phyloP scores from a whole-genome alignment of 2,329 filamentous ascomycete species.

The Paraconiothyrium sp. region DNA sequence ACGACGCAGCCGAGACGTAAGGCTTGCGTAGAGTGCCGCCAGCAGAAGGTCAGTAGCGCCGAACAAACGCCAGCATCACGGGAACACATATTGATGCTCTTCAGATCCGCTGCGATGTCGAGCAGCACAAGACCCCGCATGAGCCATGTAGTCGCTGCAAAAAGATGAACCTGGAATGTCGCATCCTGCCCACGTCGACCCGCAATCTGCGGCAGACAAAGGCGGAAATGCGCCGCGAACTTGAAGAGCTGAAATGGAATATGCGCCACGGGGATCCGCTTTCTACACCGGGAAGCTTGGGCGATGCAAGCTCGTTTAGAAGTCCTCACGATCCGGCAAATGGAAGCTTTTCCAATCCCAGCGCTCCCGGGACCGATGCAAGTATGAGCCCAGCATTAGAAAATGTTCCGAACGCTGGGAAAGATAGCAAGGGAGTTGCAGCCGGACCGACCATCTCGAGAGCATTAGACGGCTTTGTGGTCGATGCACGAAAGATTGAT shows the following conservation, averaged over 20 bases:
- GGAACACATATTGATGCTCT: conserved; percentile 4
- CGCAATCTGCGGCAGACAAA: conserved; percentile 50
- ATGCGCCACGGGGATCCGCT: conserved; percentile 38
- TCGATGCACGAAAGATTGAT: conserved; percentile 45
- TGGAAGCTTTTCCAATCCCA: conserved; percentile 41
- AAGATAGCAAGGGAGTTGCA: conserved; percentile 34
- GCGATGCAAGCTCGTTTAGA: conserved; percentile 33
- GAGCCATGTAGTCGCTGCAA: conserved; percentile 47
- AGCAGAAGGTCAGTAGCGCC: conserved; percentile 44
- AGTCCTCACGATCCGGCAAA: conserved; percentile 36
- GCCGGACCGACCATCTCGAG: conserved; percentile 35
- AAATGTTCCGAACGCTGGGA: conserved; percentile 19
- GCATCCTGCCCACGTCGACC: conserved; percentile 49
- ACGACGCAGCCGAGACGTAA: conserved; percentile 49
- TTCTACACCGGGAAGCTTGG: conserved; percentile 37
- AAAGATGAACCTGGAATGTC: conserved; percentile 48
- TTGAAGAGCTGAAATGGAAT: conserved; percentile 49
- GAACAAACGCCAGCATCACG: not conserved
- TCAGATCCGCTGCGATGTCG: conserved; percentile 51
- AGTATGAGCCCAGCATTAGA: conserved; percentile 43
- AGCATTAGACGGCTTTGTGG: conserved; percentile 42
- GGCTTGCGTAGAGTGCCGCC: conserved; percentile 50
- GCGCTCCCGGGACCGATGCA: conserved; percentile 33
- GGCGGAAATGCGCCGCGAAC: conserved; percentile 49
- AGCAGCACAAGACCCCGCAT: conserved; percentile 49